These are phyloP conservation scores for Amesomyces nigricolor DNA, from an alignment of 2,329 filamentous ascomycete species.

Conservation along the genomic window DNA sequence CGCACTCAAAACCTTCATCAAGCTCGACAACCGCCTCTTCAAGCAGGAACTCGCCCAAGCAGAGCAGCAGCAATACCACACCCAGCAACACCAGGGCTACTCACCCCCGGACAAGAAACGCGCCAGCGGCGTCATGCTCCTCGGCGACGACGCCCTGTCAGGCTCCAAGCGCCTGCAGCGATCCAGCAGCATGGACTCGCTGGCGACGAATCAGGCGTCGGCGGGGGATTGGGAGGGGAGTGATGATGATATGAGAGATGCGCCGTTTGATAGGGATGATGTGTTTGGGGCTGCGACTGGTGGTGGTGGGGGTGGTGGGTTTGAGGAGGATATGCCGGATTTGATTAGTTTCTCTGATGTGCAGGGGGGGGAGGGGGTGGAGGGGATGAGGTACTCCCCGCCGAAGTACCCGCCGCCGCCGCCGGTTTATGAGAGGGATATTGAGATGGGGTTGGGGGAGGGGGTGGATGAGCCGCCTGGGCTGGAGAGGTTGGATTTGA, in stretches of 20 bases:
- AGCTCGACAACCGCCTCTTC: constrained; percentile 33
- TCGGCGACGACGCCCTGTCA: neutral
- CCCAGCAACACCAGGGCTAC: no score
- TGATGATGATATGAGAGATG: constrained; percentile 32
- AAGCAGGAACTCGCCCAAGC: constrained; percentile 30
- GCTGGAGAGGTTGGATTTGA: constrained; percentile 9
- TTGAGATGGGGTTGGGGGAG: constrained; percentile 6
- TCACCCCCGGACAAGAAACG: constrained; percentile 26
- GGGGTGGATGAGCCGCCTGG: neutral
- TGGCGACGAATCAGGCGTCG: constrained; percentile 43
- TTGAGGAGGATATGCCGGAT: constrained; percentile 4
- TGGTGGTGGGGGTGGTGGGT: neutral
- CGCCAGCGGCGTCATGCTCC: constrained; percentile 5
- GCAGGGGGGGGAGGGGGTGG: no score
- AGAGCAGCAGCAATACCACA: neutral
- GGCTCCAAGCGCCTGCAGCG: constrained; percentile 42
- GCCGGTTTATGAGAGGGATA: constrained; percentile 9
- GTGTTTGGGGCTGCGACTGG: neutral
- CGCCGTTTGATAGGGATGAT: constrained; percentile 17
- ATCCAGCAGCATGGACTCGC: constrained; percentile 41
- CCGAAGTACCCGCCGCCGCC: neutral
- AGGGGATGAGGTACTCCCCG: neutral
- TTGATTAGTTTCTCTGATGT: constrained; percentile 3
- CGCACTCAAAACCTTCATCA: constrained; percentile 31
- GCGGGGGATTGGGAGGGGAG: constrained; percentile 26